Percentiles rank a stretch among this genome's conserved stretches.
These are phyloP conservation scores for Cerioporus squamosus DNA, from an alignment of 1,284 basidiomycete species.

Conservation along the genomic window DNA sequence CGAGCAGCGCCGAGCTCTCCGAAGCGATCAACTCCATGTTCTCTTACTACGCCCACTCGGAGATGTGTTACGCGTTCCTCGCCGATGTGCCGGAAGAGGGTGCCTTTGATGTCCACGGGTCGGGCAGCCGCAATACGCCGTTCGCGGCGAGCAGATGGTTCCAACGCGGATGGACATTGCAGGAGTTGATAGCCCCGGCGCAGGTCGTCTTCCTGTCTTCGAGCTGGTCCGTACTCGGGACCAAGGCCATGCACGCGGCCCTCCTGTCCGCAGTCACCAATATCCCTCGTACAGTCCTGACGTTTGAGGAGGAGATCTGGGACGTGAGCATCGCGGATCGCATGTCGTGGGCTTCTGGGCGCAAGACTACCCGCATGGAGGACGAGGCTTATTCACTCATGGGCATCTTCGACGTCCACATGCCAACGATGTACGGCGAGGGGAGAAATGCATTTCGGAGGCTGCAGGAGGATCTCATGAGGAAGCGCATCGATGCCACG, in stretches of 20 bases:
- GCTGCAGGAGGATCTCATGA: neutral
- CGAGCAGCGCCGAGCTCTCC: too few species aligned
- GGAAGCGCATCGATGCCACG: neutral
- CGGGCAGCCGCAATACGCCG: neutral
- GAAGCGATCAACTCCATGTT: too few species aligned
- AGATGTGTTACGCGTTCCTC: too few species aligned
- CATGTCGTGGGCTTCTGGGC: neutral
- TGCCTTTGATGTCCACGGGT: too few species aligned
- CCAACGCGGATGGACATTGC: neutral
- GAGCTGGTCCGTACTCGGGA: neutral
- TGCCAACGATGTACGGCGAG: neutral
- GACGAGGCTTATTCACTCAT: neutral
- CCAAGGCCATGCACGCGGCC: neutral
- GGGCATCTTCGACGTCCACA: neutral
- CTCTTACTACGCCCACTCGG: too few species aligned
- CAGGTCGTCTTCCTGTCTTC: neutral
- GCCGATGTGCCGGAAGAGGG: too few species aligned
- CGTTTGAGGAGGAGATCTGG: neutral
- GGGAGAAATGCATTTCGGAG: neutral
- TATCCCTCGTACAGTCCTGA: neutral
- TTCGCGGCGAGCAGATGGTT: neutral
- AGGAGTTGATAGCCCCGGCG: neutral
- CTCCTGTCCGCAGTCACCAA: neutral
- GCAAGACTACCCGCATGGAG: neutral
- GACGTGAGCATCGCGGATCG: neutral